Evolutionary conservation across 805 yeast genomes (phyloP).

Genomic region (Jamesozyma piceae): DNA sequence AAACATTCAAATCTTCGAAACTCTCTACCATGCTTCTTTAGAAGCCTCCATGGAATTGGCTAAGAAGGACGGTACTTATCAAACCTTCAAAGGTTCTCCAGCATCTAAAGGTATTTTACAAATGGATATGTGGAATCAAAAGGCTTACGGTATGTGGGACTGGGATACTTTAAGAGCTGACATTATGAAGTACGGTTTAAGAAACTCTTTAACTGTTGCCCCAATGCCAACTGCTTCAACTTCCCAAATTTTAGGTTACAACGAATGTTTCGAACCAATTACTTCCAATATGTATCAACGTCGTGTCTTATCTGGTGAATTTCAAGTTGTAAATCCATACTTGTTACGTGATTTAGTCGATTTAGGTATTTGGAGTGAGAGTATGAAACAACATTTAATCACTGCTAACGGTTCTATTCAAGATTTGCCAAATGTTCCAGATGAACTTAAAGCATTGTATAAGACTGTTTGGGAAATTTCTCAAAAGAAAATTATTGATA

Average conservation of each 20-base stretch:
- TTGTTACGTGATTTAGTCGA: conserved; percentile 72
- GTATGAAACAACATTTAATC: conserved; percentile 69
- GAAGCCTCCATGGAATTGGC: conserved; percentile 86
- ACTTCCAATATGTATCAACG: conserved; percentile 89
- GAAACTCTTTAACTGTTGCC: conserved; percentile 83
- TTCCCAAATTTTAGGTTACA: conserved; percentile 87
- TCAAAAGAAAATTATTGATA: conserved; percentile 73
- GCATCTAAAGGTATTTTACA: conserved; percentile 79
- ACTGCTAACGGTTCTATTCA: conserved; percentile 81
- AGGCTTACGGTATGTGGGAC: conserved; percentile 75
- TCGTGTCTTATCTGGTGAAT: conserved; percentile 88
- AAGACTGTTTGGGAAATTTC: conserved; percentile 96
- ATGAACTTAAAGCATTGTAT: conserved; percentile 64
- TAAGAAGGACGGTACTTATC: conserved; percentile 55
- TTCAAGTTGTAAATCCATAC: conserved; percentile 84
- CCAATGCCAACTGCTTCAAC: conserved; percentile 99
- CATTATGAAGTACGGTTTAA: conserved; percentile 55
- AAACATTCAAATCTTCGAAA: conserved; percentile 84
- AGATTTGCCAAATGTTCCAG: conserved; percentile 62
- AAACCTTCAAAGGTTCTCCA: conserved; percentile 75
- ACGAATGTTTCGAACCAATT: conserved; percentile 92
- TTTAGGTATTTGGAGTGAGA: conserved; percentile 73
- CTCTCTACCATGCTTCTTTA: conserved; percentile 87
- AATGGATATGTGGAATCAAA: conserved; percentile 76
- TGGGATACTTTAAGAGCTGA: conserved; percentile 66